Evolutionary conservation across 352 stramenopile genomes (phyloP), one percentile per base, ranked within the genome.

Genomic region (Pythium angustatum): DNA sequence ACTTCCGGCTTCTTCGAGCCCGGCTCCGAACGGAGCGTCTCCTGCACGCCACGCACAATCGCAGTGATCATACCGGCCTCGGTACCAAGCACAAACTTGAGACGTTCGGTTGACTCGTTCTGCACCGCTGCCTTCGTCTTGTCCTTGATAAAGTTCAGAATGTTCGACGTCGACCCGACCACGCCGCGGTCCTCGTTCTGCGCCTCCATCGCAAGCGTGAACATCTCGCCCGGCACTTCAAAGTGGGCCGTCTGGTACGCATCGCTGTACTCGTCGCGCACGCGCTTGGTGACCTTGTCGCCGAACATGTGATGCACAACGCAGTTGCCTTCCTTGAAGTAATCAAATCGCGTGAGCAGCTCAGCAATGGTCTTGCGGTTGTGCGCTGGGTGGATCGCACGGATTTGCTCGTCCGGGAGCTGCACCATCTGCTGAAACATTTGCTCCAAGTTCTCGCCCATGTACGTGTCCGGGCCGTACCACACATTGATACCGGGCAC

Each of bases 271-370:
- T 98, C 86, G 30, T 94, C 78, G 6, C 87, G 79, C 49, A 99
- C 96, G 17, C 91, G 89, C 43, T 97, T 74, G 17, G 96, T 97
- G 36, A 98, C 93, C 47, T 96, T 91, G 63, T 96, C 78, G 38
- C 96, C 96, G 75, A 99, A 99, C 96, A 99, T 98, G 82, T 99
- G 96, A 85, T 99, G 96, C 38, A 99, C 96, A 26, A 99, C 85
- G 67, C 96, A 99, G 77, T 98, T 99, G 24, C 96, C 96, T 74
- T 94, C 82, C 60, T 97, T 97, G 48, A 98, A 99, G 51, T 98
- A 98, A 53, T 97, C 70, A 41, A 99, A 97, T 50, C 87, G 92
- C 30, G 87, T 84, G 22, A 96, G 78, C 30, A 98, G 66, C 30
- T 85, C 36, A 30, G 76, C 65, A 30, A 98, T 90, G 1, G 81